Percentiles rank a stretch among this genome's conserved stretches.
phyloP scores from a whole-genome alignment of 371 early-diverging fungal species.

The Mortierella sp. region DNA sequence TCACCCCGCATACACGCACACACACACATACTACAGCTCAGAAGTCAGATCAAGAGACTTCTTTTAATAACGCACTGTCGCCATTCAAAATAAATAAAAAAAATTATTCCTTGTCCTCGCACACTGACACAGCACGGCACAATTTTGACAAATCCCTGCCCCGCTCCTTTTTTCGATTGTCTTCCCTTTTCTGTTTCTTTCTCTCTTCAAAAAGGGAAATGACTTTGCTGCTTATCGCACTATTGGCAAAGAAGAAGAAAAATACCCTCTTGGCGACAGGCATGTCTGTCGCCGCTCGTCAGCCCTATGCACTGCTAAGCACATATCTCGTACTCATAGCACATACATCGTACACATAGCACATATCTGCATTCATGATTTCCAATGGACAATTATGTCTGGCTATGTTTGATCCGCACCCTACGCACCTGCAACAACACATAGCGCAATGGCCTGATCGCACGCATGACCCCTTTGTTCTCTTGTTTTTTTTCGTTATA shows the following conservation, averaged over 20 bases:
- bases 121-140: conserved; percentile 16
- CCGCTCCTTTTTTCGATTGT: background rate
- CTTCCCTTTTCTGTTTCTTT: no score
- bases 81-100: background rate
- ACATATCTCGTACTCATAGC: no score
- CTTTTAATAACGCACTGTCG: background rate
- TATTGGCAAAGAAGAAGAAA: no score
- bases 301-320: background rate
- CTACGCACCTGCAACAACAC: no score
- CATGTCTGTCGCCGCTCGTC: no score
- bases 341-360: background rate
- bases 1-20: background rate
- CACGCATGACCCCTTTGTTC: background rate
- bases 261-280: no score
- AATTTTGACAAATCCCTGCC: conserved; percentile 34
- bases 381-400: background rate
- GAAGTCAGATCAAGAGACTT: background rate
- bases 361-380: background rate
- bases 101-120: background rate
- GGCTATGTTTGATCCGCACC: background rate
- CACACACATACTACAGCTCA: background rate
- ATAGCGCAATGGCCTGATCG: background rate
- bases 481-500: background rate
- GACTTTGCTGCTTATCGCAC: no score
- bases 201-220: background rate